Evolutionary conservation across 2,329 filamentous ascomycete genomes (phyloP), one percentile per base, ranked within the genome.

Genomic region (Exserohilum turcica): DNA sequence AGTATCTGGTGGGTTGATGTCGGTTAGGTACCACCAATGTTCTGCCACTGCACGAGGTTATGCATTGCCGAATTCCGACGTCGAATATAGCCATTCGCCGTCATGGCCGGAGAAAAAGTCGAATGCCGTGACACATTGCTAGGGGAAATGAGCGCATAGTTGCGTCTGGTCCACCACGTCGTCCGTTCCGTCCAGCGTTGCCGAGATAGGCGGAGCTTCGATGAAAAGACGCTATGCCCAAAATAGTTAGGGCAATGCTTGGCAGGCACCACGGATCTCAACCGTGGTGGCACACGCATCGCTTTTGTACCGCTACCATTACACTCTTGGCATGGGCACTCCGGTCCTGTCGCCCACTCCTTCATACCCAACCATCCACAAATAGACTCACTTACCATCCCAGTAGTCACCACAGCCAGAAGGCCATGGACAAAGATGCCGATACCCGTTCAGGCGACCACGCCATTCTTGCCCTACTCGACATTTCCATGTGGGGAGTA

Each of bases 361-460:
- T n/a, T 16, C 6, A 24, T 27, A 19, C n/a, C 3, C 24, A 33
- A 44, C 35, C 31, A 19, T 44, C 43, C 16, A 29, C 43, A 35
- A 35, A 4, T n/a, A 8, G 32, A 2, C 15, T 35, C 15, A 13
- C 13, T 35, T n/a, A 16, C 13, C 7, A 13, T 15, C 13, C 16
- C 15, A 24, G 42, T 19, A 21, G 5, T n/a, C 18, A n/a, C 24
- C 43, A 33, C 33, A 44, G 21, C 19, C 29, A 28, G 16, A 33
- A 44, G 18, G 33, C 43, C 29, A 44, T 35, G 31, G 24, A 35
- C 21, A 32, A 44, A 35, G 29, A 44, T 44, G 43, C 43, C 43
- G 43, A 35, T 44, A 44, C 29, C 43, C 43, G 43, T 44, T 32
- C 43, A 44, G 43, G 31, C 43, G 29, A 35, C 29, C 43, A 44